A percentile compares a stretch with the other conserved stretches of the same genome.
Evolutionary conservation across 116 monocot genomes (phyloP).

Genomic region (Zostera marina): DNA sequence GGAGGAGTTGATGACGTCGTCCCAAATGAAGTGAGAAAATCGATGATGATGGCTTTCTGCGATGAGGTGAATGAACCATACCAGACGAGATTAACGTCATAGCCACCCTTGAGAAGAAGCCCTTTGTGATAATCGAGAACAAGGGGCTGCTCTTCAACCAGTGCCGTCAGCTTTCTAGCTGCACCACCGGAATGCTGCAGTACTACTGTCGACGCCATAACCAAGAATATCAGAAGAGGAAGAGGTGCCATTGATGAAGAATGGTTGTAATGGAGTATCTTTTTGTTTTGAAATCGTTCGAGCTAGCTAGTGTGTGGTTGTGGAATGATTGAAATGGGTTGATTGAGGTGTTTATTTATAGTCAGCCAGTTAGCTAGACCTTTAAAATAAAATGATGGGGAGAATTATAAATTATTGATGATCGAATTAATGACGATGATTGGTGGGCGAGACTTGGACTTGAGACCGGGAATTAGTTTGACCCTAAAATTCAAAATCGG

Average conservation of each 20-base stretch:
- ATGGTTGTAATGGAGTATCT: too few relatives aligned
- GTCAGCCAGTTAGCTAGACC: too few relatives aligned
- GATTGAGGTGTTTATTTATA: too few relatives aligned
- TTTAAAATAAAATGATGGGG: too few relatives aligned
- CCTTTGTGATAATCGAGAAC: constrained; percentile 11
- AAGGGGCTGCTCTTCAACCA: constrained; percentile 3
- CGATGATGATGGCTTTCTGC: constrained; percentile 11
- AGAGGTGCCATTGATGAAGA: neutral
- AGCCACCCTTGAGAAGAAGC: constrained; percentile 9
- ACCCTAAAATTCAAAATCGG: too few relatives aligned
- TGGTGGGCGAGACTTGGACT: too few relatives aligned
- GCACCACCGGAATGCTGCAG: neutral
- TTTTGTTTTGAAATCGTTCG: too few relatives aligned
- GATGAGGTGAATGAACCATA: constrained; percentile 11
- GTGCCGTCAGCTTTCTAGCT: neutral
- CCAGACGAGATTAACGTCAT: constrained; percentile 7
- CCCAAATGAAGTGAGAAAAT: constrained; percentile 5
- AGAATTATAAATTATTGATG: too few relatives aligned
- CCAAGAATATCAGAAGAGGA: neutral
- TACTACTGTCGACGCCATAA: neutral
- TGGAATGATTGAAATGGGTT: too few relatives aligned
- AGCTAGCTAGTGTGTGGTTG: too few relatives aligned
- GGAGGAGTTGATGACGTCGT: neutral
- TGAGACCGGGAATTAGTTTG: too few relatives aligned
- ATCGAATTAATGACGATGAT: too few relatives aligned